Base-by-base conservation (phyloP, 108 stramenopile genomes). In the Seminavis robusta region DNA sequence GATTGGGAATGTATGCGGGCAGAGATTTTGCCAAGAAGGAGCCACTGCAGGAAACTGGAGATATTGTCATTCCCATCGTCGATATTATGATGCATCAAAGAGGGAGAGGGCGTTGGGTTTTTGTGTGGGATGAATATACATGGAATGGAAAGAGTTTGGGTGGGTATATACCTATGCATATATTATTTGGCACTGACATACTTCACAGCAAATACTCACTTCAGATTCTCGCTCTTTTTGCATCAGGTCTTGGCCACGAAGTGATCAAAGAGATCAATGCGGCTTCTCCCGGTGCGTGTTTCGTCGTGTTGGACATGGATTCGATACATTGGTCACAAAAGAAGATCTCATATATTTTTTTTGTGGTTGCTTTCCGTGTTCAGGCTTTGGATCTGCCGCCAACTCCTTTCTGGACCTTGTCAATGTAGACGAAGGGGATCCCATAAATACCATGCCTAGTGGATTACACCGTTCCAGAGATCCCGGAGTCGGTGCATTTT, bases 1-100 rank as follows among this genome's bases (percentile, higher is more conserved):
- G 86, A 26, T 60, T 88, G 0, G 86, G 86, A 11, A 67, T 88
- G 53, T 88, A 76, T 56, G 79, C 86, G n/a, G 86, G 80, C 7
- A 57, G 54, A 34, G 61, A 73, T 27, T 82, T 63, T 41, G 5
- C 4, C 33, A 21, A 47, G 6, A 59, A 36, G 13, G 71, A 78
- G 10, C 15, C 17, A 1, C 45, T 72, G 27, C 56, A 66, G 24
- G 30, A 24, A 16, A 16, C 42, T 0, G 71, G 71, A 0, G 75
- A 82, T 59, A 59, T 67, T 16, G 37, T 73, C 24, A 64, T 81
- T 23, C 65, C 75, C 0, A 61, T 81, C 33, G 40, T 72, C 13
- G 74, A 75, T 47, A 33, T 67, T 13, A 24, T 31, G 10, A 19
- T n/a, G 23, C 52, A 73, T 0, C 42, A 48, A 38, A n/a, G n/a